Conservation (phyloP, 2,329 filamentous ascomycete genomes). For the Torrubiellomyces zombiae region DNA sequence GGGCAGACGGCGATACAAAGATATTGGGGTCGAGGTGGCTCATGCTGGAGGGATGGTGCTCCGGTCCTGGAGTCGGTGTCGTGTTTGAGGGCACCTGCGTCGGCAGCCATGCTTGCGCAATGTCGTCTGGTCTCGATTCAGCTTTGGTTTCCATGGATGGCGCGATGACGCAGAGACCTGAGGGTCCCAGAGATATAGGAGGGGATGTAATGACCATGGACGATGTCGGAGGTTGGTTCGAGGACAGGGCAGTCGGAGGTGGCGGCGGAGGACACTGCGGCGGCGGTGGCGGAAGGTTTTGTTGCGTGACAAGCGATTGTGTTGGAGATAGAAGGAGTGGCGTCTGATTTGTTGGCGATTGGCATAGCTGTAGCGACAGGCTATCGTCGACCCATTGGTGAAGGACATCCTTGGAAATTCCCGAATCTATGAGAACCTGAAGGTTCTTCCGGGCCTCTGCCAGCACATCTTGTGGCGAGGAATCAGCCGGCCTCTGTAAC, state of each 20-base stretch:
- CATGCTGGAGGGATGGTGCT: conserved; percentile 2
- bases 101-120: conserved; percentile 9
- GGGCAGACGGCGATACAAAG: conserved; percentile 19
- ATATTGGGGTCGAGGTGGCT: conserved; percentile 10
- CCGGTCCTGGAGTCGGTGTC: conserved; percentile 4
- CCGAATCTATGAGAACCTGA: conserved; percentile 27
- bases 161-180: conserved; percentile 7
- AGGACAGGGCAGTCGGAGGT: conserved; percentile 9
- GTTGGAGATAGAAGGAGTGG: conserved; percentile 5
- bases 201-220: conserved; percentile 5
- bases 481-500: conserved; percentile 13
- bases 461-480: conserved; percentile 25
- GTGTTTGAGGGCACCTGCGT: conserved; percentile 3
- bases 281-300: conserved; percentile 13
- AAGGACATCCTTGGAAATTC: conserved; percentile 24
- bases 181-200: no score
- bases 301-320: conserved; percentile 4
- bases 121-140: conserved; percentile 13
- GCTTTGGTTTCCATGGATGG: conserved; percentile 13
- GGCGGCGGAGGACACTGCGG: conserved; percentile 17
- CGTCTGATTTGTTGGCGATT: conserved; percentile 5
- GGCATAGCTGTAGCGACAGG: conserved; percentile 16
- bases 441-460: conserved; percentile 28
- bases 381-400: conserved; percentile 24
- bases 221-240: conserved; percentile 7